Base-by-base conservation (phyloP, 345 rosid genomes). In the Gossypium longicalyx region DNA sequence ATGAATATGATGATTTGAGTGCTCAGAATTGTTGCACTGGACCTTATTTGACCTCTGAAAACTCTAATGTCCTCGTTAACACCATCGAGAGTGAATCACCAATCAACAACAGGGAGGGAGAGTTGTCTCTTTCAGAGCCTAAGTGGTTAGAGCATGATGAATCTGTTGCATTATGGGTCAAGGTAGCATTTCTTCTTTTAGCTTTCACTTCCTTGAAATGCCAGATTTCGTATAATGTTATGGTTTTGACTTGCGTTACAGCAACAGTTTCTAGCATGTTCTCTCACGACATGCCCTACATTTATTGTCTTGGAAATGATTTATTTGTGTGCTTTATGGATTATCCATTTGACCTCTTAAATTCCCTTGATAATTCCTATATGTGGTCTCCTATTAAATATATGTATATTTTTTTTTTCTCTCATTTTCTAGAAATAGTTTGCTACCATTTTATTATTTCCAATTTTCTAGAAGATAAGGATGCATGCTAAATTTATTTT, bases 81-180 rank as follows among this genome's bases (percentile, higher is more conserved):
- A 83, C 87, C 34, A 82, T 84, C 73, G 91, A 83, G 81, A 82
- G 81, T 47, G 89, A 88, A 68, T 63, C 80, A 47, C 85, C 84
- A 59, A 82, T 71, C 78, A 82, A 85, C 77, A 82, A 62, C 47
- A 84, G 76, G 74, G 90, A 89, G 41, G 89, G 82, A 75, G 96
- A 86, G 34, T 77, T 78, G n/a, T 83, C 88, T 52, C 80, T 83
- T 79, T 76, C 86, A n/a, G 94, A 91, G 74, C 88, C 94, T 17
- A 87, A 88, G 80, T 91, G 98, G 98, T 79, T 91, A n/a, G 90
- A 86, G 78, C 79, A 71, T 75, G 98, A 93, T 82, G 94, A 91
- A 83, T 85, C 96, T 70, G 85, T 90, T 78, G 97, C 99, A 77
- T 77, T 93, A 43, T 95, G 99, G 99, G 99, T 95, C 74, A 95